Evolutionary conservation across 2,329 filamentous ascomycete genomes (phyloP), one percentile per base, ranked within the genome.

Genomic region (Rosellinia necatrix): DNA sequence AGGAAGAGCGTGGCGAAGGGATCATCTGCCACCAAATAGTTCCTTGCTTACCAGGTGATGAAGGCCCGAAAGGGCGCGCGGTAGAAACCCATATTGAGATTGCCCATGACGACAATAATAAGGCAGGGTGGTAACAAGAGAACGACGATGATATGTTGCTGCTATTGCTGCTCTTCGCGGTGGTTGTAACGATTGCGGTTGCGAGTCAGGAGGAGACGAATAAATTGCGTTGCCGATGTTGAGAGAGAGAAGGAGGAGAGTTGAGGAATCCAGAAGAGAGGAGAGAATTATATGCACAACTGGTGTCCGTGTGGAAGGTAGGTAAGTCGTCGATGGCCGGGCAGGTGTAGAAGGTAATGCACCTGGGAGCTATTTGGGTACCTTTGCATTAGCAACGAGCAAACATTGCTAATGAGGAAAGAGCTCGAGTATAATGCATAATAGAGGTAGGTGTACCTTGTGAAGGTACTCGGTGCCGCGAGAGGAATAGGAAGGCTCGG

Each of bases 31-130:
- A 15, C 8, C 29, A 12, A 29, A 24, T 19, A 5, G 9, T 30
- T 48, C 41, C n/a, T n/a, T n/a, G 2, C 54, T 57, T 53, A 58
- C 55, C 21, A 49, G 34, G 49, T 58, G 8, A 53, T 53, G 6
- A 27, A 12, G 27, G 49, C 44, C 38, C 49, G 53, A 13, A 15
- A 9, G 24, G 38, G 43, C 24, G 29, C 8, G 10, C 37, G 37
- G 8, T 35, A 9, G 17, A 4, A 6, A 7, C 22, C 15, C 49
- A 48, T 48, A 12, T 47, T 42, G 9, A 17, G 6, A 4, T 3
- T 21, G 21, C 15, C 13, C 3, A 25, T 8, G n/a, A 29, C 6
- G 22, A 35, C 10, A 10, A 21, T 6, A 27, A 46, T 10, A 32
- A 12, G 29, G 1, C 1, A 35, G 29, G 8, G 5, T 4, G 17